Evolutionary conservation across 2,329 filamentous ascomycete species (phyloP).

Genomic region (Xylaria sp.): DNA sequence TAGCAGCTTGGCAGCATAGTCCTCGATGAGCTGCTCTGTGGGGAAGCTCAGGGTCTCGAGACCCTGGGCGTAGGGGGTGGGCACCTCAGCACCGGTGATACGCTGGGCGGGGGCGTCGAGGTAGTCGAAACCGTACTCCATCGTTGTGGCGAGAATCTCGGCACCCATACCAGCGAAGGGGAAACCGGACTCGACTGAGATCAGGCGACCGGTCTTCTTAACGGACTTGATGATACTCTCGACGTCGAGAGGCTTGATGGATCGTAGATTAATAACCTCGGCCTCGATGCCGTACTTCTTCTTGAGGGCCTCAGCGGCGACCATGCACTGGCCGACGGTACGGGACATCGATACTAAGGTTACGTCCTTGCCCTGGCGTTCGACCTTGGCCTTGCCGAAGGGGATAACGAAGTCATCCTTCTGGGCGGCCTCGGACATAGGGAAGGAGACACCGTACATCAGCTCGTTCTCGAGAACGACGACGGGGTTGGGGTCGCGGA

Average conservation of each 20-base stretch:
- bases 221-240: conserved; percentile 96
- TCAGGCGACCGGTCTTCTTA: conserved; percentile 96
- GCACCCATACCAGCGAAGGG: conserved; percentile 92
- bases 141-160: conserved; percentile 92
- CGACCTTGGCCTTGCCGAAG: conserved; percentile 99
- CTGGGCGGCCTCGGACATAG: conserved; percentile 96
- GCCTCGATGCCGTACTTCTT: conserved; percentile 95
- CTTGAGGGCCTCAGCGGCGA: conserved; percentile 90
- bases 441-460: conserved; percentile 94
- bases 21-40: conserved; percentile 84
- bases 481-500: conserved; percentile 97
- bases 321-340: conserved; percentile 90
- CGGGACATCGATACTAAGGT: conserved; percentile 95
- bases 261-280: conserved; percentile 98
- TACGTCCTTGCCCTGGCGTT: conserved; percentile 93
- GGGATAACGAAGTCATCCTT: conserved; percentile 96
- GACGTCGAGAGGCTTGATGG: conserved; percentile 94
- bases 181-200: conserved; percentile 95
- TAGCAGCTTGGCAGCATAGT: conserved; percentile 90
- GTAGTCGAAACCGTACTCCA: conserved; percentile 99
- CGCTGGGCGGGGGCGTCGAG: conserved; percentile 92
- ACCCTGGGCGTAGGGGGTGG: conserved; percentile 92
- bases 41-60: conserved; percentile 97
- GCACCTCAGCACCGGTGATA: conserved; percentile 96
- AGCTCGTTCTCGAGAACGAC: conserved; percentile 88